These are phyloP conservation scores for Microcyclosporella mali DNA, from an alignment of 2,329 filamentous ascomycete genomes.

Conservation along the genomic window DNA sequence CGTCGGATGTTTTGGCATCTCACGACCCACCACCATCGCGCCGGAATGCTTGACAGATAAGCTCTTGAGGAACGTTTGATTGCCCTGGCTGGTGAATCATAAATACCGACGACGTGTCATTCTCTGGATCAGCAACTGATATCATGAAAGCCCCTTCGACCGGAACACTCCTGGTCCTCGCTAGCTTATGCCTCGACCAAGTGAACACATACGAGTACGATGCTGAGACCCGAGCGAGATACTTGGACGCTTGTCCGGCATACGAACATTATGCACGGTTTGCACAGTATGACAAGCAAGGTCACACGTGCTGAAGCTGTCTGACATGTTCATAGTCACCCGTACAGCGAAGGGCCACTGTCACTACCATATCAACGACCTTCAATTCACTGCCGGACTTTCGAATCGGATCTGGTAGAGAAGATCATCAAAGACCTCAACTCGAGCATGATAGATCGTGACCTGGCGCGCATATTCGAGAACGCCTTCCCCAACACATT, in stretches of 20 bases:
- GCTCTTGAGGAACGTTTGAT: too few species aligned
- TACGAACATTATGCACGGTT: constrained; percentile 36
- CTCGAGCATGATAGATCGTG: constrained; percentile 70
- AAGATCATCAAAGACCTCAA: constrained; percentile 79
- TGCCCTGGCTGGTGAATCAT: neutral
- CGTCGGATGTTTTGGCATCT: too few species aligned
- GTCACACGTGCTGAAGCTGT: neutral
- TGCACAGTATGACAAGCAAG: constrained; percentile 27
- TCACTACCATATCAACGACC: constrained; percentile 82
- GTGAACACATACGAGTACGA: constrained; percentile 18
- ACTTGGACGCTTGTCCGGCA: constrained; percentile 33
- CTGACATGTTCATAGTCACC: constrained; percentile 50
- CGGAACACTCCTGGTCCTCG: constrained; percentile 25
- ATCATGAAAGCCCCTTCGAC: constrained; percentile 24
- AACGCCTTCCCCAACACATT: constrained; percentile 73
- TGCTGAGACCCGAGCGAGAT: constrained; percentile 28
- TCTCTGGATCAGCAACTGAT: neutral
- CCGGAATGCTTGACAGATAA: too few species aligned
- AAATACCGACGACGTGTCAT: neutral
- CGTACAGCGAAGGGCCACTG: constrained; percentile 72
- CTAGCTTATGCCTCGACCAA: constrained; percentile 25
- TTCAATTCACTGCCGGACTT: constrained; percentile 74
- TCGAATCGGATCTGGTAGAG: constrained; percentile 80
- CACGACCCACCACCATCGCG: too few species aligned
- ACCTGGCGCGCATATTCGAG: constrained; percentile 86